phyloP scores from a whole-genome alignment of 345 rosid species.

The Angophora floribunda region DNA sequence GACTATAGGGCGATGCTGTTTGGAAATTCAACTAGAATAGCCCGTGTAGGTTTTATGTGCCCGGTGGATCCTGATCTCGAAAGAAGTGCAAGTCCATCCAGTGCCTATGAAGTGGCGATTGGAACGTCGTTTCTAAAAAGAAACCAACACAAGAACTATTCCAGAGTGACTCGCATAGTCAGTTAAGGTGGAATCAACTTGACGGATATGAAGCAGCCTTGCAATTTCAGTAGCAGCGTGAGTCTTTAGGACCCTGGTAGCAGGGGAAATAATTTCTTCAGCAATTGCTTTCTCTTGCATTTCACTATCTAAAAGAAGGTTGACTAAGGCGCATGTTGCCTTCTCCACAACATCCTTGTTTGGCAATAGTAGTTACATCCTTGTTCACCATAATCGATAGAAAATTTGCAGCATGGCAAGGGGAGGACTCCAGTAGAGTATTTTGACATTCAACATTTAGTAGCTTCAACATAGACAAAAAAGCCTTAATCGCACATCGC shows the following conservation, averaged over 20 bases:
- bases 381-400: conserved; percentile 87
- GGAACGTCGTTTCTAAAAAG: conserved; percentile 73
- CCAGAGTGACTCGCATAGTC: conserved; percentile 92
- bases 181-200: conserved; percentile 54
- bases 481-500: conserved; percentile 74
- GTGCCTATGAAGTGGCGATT: conserved; percentile 69
- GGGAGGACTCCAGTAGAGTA: conserved; percentile 64
- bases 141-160: conserved; percentile 87
- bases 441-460: conserved; percentile 68
- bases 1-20: conserved; percentile 70
- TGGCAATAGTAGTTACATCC: conserved; percentile 83
- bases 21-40: conserved; percentile 79
- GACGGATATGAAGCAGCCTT: conserved; percentile 67
- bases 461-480: conserved; percentile 64
- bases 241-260: conserved; percentile 84
- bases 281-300: conserved; percentile 62
- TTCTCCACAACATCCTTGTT: conserved; percentile 93
- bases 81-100: conserved; percentile 87
- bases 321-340: conserved; percentile 89
- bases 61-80: conserved; percentile 57
- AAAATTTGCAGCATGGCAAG: conserved; percentile 82
- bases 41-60: conserved; percentile 82
- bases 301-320: conserved; percentile 87
- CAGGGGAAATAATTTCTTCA: conserved; percentile 82
- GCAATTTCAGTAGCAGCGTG: conserved; percentile 97